Base-by-base conservation (phyloP, 768 basidiomycete genomes). In the Calocybe indica region DNA sequence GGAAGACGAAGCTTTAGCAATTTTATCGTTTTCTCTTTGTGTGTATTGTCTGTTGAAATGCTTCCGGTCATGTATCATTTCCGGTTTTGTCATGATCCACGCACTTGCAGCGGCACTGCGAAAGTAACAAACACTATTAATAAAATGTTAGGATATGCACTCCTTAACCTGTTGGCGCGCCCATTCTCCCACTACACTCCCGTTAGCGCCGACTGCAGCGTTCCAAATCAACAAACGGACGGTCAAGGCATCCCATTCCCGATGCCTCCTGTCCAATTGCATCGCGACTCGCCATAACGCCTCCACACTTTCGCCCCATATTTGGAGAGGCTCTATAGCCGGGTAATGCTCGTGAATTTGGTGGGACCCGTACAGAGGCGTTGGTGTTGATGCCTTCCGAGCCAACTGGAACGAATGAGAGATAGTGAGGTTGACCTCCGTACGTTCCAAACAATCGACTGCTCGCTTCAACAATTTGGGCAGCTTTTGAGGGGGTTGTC, bases 201-300 rank as follows among this genome's bases (percentile, higher is more conserved):
- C 61, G 14, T 69, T 65, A 5, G 55, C 58, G 3, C 77, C 78
- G 2, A 61, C 65, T 7, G 77, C 49, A 0, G 72, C 63, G 52
- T 78, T 70, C 82, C 81, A 85, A 6, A 81, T 45, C 34, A 88
- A 57, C 51, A 86, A 42, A 48, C 82, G 68, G 33, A 63, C 62
- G 2, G 77, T 82, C 49, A 88, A 57, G 12, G 61, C 60, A 48
- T 72, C 73, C 83, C 84, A 85, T 10, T 65, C 60, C 9, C 36
- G 39, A 1, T 55, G 36, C 15, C 57, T 66, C n/a, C 54, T 49
- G 1, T 62, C 50, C 5, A 66, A 46, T 1, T 56, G 51, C 80
- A 82, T 82, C 13, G 71, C 58, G 0, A 68, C 69, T 40, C 69
- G 66, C 82, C 83, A 84, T 8, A 90, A 70, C 14, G 57, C 58